Evolutionary conservation across 73 alveolate genomes (phyloP), one percentile per base, ranked within the genome.

Genomic region (Symbiodinium pilosum): DNA sequence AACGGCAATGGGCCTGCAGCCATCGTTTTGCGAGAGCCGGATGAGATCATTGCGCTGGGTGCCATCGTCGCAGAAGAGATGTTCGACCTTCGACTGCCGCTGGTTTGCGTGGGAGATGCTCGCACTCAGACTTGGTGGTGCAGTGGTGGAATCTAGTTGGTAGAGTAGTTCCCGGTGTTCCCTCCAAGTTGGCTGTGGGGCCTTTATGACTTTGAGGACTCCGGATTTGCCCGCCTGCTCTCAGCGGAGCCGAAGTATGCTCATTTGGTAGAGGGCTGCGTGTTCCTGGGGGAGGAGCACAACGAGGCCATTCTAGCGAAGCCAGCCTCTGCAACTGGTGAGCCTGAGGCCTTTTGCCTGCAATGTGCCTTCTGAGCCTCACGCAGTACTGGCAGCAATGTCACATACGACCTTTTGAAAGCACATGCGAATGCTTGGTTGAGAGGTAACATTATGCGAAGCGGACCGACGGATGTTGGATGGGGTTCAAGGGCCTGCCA

Each of bases 1-100:
- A 68, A 91, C 20, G 87, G 81, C 40, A 42, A 73, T n/a, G 85
- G 41, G 44, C 85, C 99, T 14, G 93, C 93, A 26, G 99, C 88
- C 38, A 83, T 93, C 40, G 93, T 93, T 8, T 54, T 93, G 44
- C 36, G 93, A 42, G 87, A 93, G 42, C 56, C 93, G 30, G 99
- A 93, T 41, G 93, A 83, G 52, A 56, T 93, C 75, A 54, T 93
- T 26, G 99, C 99, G 9, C 68, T 93, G 81, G 99, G 93, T 18
- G 93, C 93, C 24, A 52, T 93, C 64, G 99, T 93, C 18, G 99
- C 99, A 40, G 93, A 83, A 84, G 99, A 93, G 64, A 75, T 93
- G 92, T 93, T 75, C 51, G 81, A 36, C 44, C 32, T 39, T 16
- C 59, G 38, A 40, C 21, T 93, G 51, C 98, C 98, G 28, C 85